Conservation (phyloP, 768 basidiomycete genomes). For the Tulasnella sp. region DNA sequence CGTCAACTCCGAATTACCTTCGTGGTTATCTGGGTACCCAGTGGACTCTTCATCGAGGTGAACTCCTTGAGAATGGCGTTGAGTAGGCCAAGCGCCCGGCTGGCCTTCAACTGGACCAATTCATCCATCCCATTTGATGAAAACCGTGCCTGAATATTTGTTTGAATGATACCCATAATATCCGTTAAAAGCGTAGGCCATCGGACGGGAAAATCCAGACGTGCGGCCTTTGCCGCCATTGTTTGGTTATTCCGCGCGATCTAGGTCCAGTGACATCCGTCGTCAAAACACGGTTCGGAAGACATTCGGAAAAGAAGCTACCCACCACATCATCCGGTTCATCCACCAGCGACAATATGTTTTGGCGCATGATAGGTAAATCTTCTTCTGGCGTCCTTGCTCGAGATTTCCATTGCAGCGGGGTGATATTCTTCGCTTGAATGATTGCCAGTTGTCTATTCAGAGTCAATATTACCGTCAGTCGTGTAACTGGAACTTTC, state of each 20-base stretch:
- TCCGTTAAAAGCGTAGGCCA: conserved; percentile 51
- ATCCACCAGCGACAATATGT: conserved; percentile 54
- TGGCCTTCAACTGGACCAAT: conserved; percentile 38
- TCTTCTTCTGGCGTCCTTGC: conserved; percentile 63
- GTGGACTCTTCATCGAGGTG: conserved; percentile 52
- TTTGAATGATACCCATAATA: conserved; percentile 44
- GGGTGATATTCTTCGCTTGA: conserved; percentile 74
- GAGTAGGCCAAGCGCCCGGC: conserved; percentile 49
- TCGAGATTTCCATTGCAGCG: conserved; percentile 46
- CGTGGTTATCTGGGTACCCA: conserved; percentile 53
- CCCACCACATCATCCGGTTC: conserved; percentile 65
- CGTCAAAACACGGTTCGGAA: neutral
- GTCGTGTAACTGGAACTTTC: neutral
- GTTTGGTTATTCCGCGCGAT: conserved; percentile 67
- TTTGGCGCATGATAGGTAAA: conserved; percentile 47
- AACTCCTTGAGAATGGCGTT: conserved; percentile 61
- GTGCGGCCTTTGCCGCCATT: conserved; percentile 63
- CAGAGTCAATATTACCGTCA: neutral
- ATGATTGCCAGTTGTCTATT: conserved; percentile 49
- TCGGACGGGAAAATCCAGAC: conserved; percentile 53
- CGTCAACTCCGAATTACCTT: conserved; percentile 30
- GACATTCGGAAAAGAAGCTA: neutral
- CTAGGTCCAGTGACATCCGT: conserved; percentile 29
- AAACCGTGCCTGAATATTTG: conserved; percentile 40
- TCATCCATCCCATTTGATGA: conserved; percentile 32